Percentiles rank a stretch among this genome's conserved stretches.
Evolutionary conservation across 768 basidiomycete genomes (phyloP).

Genomic region (Calocybe gangraenosa): DNA sequence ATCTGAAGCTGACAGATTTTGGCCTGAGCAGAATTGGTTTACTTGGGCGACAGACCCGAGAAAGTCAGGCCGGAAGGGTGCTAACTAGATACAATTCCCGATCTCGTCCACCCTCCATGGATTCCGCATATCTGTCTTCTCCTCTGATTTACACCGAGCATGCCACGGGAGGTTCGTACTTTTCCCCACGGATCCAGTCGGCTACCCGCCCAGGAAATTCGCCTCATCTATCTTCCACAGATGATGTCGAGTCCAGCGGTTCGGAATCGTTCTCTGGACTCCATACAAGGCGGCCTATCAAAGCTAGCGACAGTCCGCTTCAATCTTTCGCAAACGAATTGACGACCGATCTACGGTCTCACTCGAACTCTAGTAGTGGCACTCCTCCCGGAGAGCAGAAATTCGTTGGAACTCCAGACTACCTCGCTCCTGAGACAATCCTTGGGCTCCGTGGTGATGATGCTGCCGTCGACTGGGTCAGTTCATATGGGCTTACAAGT

Average conservation of each 20-base stretch:
- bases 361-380: constrained; percentile 57
- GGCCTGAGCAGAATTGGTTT: constrained; percentile 96
- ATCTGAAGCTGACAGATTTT: constrained; percentile 97
- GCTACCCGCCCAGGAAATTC: constrained; percentile 58
- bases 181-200: constrained; percentile 61
- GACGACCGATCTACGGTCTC: constrained; percentile 77
- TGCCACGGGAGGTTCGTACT: constrained; percentile 71
- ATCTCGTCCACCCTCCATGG: constrained; percentile 79
- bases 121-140: constrained; percentile 75
- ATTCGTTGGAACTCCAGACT: constrained; percentile 97
- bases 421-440: constrained; percentile 93
- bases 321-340: constrained; percentile 87
- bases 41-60: constrained; percentile 92
- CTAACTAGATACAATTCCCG: constrained; percentile 57
- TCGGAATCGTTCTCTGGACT: constrained; percentile 70
- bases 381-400: constrained; percentile 86
- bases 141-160: constrained; percentile 61
- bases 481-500: constrained; percentile 21
- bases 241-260: constrained; percentile 84
- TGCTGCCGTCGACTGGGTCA: constrained; percentile 93
- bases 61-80: constrained; percentile 48
- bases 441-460: constrained; percentile 95
- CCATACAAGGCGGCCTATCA: constrained; percentile 41
- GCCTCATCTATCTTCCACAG: constrained; percentile 66
- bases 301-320: constrained; percentile 68